Evolutionary conservation across 1,139 yeast species (phyloP).

Genomic region (Scheffersomyces insectosa): DNA sequence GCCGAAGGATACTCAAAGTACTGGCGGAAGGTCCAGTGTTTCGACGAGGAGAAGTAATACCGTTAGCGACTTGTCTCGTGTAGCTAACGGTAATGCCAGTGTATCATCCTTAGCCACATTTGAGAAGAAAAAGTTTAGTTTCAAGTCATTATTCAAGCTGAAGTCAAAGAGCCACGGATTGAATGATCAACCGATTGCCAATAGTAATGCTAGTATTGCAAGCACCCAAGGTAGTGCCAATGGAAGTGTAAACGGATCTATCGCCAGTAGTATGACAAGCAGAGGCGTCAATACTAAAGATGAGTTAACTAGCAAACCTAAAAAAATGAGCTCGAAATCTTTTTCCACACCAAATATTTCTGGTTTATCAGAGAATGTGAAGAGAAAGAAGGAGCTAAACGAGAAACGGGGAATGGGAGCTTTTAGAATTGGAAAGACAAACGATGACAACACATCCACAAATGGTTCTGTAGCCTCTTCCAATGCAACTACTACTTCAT

Average conservation of each 20-base stretch:
- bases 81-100: background rate
- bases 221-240: background rate
- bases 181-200: constrained; percentile 9
- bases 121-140: constrained; percentile 40
- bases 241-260: no score
- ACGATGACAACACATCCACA: constrained; percentile 5
- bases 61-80: constrained; percentile 20
- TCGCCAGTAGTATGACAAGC: no score
- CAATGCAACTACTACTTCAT: background rate
- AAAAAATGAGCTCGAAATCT: constrained; percentile 26
- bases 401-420: background rate
- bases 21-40: no score
- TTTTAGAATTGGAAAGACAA: constrained; percentile 3
- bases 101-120: constrained; percentile 1
- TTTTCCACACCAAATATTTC: constrained; percentile 31
- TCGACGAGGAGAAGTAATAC: constrained; percentile 25
- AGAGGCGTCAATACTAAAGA: no score
- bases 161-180: constrained; percentile 31
- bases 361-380: constrained; percentile 4
- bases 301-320: constrained; percentile 16
- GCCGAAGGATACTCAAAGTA: no score
- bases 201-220: background rate
- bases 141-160: constrained; percentile 40
- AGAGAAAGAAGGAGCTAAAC: constrained; percentile 3
- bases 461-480: background rate